phyloP scores from a whole-genome alignment of 495 filamentous ascomycete genomes.

The Hypoxylon perforatum region DNA sequence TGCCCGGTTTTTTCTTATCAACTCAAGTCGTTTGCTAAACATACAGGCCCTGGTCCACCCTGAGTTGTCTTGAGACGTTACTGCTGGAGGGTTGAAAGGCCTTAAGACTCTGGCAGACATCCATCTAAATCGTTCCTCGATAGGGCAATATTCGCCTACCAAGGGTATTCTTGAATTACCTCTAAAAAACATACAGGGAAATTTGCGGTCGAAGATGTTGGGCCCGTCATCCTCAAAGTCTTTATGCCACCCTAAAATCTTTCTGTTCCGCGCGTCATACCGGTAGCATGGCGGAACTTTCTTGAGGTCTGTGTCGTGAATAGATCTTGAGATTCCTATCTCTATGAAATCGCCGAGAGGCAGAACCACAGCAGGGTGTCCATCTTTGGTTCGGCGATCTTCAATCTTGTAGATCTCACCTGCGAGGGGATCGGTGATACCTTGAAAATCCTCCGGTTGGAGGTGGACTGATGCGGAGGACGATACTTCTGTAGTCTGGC shows the following conservation, averaged over 20 bases:
- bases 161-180: not conserved
- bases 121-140: too few species aligned
- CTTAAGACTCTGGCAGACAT: not conserved
- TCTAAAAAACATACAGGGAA: not conserved
- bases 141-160: not conserved
- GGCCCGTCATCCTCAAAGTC: not conserved
- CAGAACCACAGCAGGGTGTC: slow-evolving; percentile 4
- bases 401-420: slow-evolving; percentile 12
- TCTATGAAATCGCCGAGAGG: not conserved
- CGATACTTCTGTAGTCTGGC: not conserved
- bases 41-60: not conserved
- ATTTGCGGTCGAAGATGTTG: not conserved
- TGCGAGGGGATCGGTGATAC: slow-evolving; percentile 3
- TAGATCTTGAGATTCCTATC: slow-evolving; percentile 15
- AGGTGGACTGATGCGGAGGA: not conserved
- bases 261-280: not conserved
- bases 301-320: slow-evolving; percentile 6
- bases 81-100: not conserved
- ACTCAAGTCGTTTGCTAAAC: not conserved
- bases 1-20: not conserved
- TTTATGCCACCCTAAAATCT: not conserved
- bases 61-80: not conserved
- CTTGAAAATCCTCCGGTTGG: slow-evolving; percentile 1
- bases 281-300: slow-evolving; percentile 12
- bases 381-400: not conserved